Conservation (phyloP, 495 filamentous ascomycete species). For the Aspergillus carlsbadensis region DNA sequence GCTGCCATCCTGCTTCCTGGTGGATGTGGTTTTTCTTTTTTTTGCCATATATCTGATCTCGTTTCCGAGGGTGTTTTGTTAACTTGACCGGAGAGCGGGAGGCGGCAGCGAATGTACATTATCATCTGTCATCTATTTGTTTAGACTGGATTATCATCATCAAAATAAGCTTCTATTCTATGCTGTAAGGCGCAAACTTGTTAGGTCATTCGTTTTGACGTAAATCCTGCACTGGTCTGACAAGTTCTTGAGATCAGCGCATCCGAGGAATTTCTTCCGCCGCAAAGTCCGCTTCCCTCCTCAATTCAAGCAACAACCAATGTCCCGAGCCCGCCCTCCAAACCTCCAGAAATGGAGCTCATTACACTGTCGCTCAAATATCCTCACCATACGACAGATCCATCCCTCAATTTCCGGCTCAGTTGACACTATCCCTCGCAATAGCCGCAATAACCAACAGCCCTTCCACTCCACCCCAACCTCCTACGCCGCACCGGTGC, state of each 20-base stretch:
- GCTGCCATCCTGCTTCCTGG: slow-evolving; percentile 14
- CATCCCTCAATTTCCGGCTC: background rate
- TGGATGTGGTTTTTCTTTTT: slow-evolving; percentile 24
- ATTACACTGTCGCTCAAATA: background rate
- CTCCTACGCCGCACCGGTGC: background rate
- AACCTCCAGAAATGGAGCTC: slow-evolving; percentile 1
- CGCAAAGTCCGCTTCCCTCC: background rate
- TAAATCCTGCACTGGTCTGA: background rate
- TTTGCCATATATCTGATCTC: slow-evolving; percentile 21
- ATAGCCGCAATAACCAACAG: background rate
- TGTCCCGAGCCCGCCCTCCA: slow-evolving; percentile 2
- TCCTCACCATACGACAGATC: background rate
- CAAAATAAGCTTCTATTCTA: too few relatives aligned
- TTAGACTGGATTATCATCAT: slow-evolving; percentile 20
- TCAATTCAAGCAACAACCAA: background rate
- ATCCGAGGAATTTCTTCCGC: background rate
- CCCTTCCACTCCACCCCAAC: background rate
- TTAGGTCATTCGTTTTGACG: background rate
- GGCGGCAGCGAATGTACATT: slow-evolving; percentile 46
- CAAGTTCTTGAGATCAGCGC: background rate
- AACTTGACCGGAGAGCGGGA: slow-evolving; percentile 20
- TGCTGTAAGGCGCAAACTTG: too few relatives aligned
- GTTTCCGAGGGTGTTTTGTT: slow-evolving; percentile 16
- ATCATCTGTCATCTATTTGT: slow-evolving; percentile 41
- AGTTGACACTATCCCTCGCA: background rate